Conservation (phyloP, 2,329 filamentous ascomycete species). For the Botrytis galanthina region DNA sequence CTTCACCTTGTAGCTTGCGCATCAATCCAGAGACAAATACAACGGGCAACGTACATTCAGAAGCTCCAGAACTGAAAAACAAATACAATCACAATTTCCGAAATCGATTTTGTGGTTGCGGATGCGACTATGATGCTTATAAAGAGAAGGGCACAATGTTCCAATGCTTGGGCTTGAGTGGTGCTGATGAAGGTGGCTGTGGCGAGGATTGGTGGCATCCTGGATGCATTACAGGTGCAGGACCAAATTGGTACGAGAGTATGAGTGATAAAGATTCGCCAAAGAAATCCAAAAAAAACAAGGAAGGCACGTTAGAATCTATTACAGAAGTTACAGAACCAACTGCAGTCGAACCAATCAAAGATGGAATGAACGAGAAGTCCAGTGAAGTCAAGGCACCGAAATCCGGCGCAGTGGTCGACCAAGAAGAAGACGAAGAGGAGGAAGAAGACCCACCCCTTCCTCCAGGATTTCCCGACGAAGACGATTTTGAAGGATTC, state of each 20-base stretch:
- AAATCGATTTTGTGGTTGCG: slow-evolving; percentile 89
- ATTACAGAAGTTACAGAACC: slow-evolving; percentile 51
- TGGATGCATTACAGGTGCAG: slow-evolving; percentile 81
- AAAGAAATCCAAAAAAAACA: slow-evolving; percentile 36
- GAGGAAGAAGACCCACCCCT: slow-evolving; percentile 64
- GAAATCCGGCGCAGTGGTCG: slow-evolving; percentile 31
- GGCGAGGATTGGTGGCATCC: slow-evolving; percentile 99
- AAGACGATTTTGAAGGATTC: slow-evolving; percentile 86
- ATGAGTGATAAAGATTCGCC: slow-evolving; percentile 40
- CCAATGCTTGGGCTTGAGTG: slow-evolving; percentile 85
- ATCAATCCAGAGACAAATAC: slow-evolving; percentile 68
- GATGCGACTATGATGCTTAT: slow-evolving; percentile 81
- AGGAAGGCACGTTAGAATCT: slow-evolving; percentile 43
- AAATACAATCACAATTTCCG: slow-evolving; percentile 95
- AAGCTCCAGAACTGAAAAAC: slow-evolving; percentile 70
- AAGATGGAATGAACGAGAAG: slow-evolving; percentile 25
- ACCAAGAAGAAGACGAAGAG: slow-evolving; percentile 42
- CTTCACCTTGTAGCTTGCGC: slow-evolving; percentile 73
- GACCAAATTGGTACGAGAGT: slow-evolving; percentile 67
- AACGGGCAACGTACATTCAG: slow-evolving; percentile 74
- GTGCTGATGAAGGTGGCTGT: slow-evolving; percentile 78
- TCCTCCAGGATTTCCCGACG: slow-evolving; percentile 81
- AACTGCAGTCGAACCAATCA: slow-evolving; percentile 29
- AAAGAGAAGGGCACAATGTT: slow-evolving; percentile 97
- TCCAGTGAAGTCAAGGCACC: slow-evolving; percentile 17